Conservation (phyloP, 2,329 filamentous ascomycete species). For the Xylariaceae sp. region DNA sequence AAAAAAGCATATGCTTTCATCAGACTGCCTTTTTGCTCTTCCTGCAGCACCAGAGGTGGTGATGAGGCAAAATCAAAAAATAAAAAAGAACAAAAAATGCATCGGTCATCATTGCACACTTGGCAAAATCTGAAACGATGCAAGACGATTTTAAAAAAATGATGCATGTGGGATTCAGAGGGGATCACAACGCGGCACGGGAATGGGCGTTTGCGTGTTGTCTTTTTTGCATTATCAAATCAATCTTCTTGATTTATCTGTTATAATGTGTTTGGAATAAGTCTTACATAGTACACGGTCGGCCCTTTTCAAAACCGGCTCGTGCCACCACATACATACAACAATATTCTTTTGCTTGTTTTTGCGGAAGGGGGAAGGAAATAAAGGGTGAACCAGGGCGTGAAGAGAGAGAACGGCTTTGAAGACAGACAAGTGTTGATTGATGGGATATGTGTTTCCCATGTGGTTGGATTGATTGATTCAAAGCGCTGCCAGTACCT, state of each 20-base stretch:
- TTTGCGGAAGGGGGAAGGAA: not conserved
- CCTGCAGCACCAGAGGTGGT: not conserved
- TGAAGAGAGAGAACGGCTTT: not conserved
- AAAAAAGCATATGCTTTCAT: not conserved
- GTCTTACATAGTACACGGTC: conserved; percentile 10
- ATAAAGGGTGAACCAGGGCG: not conserved
- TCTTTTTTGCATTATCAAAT: conserved; percentile 9
- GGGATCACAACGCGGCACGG: conserved; percentile 6
- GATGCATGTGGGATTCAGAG: not conserved
- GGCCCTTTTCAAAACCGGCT: conserved; percentile 9
- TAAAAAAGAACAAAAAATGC: conserved; percentile 2
- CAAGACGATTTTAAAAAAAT: conserved; percentile 1
- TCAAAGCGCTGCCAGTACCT: not conserved
- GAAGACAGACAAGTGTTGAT: not conserved
- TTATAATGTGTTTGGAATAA: not conserved
- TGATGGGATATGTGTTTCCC: too few species aligned
- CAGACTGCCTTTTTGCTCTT: not conserved
- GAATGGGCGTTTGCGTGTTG: conserved; percentile 17
- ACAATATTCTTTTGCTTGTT: not conserved
- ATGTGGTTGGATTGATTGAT: not conserved
- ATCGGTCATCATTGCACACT: conserved; percentile 6
- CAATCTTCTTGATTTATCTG: not conserved
- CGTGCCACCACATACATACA: conserved; percentile 3
- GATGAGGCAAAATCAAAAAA: not conserved
- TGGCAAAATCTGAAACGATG: conserved; percentile 14